Percentiles rank a stretch among this genome's conserved stretches.
phyloP scores from a whole-genome alignment of 345 rosid species.

The Crucihimalaya himalaica region DNA sequence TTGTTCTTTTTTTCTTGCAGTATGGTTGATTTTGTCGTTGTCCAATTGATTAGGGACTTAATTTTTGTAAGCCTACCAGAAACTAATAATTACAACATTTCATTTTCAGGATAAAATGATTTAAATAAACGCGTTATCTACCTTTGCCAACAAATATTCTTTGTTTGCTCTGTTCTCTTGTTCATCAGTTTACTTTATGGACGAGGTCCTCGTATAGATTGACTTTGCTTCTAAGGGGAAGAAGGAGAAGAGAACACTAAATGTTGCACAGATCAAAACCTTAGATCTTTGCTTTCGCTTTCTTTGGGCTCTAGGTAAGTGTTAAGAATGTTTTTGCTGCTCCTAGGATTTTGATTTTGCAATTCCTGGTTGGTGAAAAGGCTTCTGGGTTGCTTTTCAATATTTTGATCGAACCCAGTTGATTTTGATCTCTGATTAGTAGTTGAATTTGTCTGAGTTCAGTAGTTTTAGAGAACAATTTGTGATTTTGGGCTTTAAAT shows the following conservation, averaged over 20 bases:
- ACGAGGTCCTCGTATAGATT: slow-evolving; percentile 34
- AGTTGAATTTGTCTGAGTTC: background rate
- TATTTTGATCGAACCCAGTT: slow-evolving; percentile 19
- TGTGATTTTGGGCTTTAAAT: slow-evolving; percentile 18
- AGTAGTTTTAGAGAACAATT: background rate
- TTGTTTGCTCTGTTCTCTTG: slow-evolving; percentile 20
- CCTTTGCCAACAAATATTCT: slow-evolving; percentile 34
- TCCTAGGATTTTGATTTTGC: slow-evolving; percentile 26
- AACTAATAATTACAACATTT: background rate
- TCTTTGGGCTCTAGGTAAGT: slow-evolving; percentile 2
- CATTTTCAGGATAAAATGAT: background rate
- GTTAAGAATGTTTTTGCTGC: background rate
- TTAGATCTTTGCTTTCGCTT: background rate
- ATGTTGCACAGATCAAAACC: slow-evolving; percentile 14
- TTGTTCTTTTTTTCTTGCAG: no score
- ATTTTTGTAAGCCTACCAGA: background rate
- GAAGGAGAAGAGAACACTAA: slow-evolving; percentile 1
- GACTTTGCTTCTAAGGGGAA: slow-evolving; percentile 32
- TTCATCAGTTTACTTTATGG: slow-evolving; percentile 34
- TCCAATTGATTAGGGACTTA: no score
- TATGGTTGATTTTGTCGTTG: background rate
- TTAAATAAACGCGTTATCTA: slow-evolving; percentile 19
- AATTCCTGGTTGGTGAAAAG: background rate
- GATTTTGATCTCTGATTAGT: slow-evolving; percentile 1
- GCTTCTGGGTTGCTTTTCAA: slow-evolving; percentile 3